These are phyloP conservation scores for Aspergillus sp. DNA, from an alignment of 2,329 filamentous ascomycete genomes.

Conservation along the genomic window DNA sequence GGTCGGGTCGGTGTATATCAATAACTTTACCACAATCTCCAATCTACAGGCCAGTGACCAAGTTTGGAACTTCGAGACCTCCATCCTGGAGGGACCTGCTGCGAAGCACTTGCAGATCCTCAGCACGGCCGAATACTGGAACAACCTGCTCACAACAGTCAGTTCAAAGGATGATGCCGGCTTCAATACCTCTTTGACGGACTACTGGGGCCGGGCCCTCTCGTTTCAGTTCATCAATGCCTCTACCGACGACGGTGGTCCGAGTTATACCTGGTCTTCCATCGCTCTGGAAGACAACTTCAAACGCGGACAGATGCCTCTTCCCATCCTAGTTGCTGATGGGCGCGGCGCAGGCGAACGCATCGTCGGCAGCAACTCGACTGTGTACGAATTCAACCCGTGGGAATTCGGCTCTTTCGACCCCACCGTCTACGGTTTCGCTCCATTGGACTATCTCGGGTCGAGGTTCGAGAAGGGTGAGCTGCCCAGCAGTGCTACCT, in stretches of 20 bases:
- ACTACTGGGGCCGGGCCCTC: constrained; percentile 84
- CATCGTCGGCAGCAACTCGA: constrained; percentile 67
- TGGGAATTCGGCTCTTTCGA: constrained; percentile 78
- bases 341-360: constrained; percentile 61
- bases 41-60: constrained; percentile 16
- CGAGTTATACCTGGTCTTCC: constrained; percentile 77
- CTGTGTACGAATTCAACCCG: constrained; percentile 74
- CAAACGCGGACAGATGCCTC: constrained; percentile 59
- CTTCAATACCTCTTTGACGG: constrained; percentile 70
- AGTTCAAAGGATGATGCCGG: constrained; percentile 60
- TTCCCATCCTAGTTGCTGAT: constrained; percentile 72
- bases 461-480: constrained; percentile 66
- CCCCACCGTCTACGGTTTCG: constrained; percentile 68
- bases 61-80: constrained; percentile 63
- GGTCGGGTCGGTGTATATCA: constrained; percentile 72
- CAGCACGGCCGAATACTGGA: constrained; percentile 60
- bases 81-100: constrained; percentile 57
- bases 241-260: constrained; percentile 60
- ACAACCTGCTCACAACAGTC: constrained; percentile 57
- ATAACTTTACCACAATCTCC: constrained; percentile 72
- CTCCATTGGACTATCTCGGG: constrained; percentile 67
- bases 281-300: constrained; percentile 66
- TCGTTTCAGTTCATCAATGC: constrained; percentile 81
- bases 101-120: constrained; percentile 41
- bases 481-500: constrained; percentile 51